Conservation (phyloP, 768 basidiomycete genomes). For the Tricholomella constricta region DNA sequence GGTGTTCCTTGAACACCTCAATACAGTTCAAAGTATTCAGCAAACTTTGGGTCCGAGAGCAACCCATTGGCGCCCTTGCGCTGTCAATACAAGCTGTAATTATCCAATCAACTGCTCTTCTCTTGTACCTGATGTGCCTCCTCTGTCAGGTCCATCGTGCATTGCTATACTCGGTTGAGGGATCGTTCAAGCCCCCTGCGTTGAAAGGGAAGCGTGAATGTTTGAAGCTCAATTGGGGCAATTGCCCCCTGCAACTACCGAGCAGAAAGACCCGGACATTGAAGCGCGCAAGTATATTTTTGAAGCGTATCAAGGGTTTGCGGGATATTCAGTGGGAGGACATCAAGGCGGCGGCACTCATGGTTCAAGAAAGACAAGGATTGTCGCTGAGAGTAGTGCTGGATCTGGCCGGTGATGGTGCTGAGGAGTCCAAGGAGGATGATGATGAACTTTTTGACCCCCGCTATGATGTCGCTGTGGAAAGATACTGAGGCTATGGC, state of each 20-base stretch:
- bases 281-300: neutral
- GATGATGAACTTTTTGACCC: neutral
- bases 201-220: neutral
- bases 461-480: neutral
- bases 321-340: neutral
- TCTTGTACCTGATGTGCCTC: neutral
- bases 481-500: no score
- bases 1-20: neutral
- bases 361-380: neutral
- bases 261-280: neutral
- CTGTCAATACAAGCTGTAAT: neutral
- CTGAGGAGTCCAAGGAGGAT: neutral
- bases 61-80: neutral
- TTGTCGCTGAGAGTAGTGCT: neutral
- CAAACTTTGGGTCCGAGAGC: neutral
- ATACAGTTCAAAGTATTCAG: neutral
- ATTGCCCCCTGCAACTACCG: neutral
- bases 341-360: neutral
- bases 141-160: neutral
- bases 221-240: slow-evolving; percentile 1
- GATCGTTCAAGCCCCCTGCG: neutral
- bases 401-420: neutral
- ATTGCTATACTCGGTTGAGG: neutral
- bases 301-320: neutral
- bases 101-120: no score